Conservation (phyloP, 257 asterid genomes). For the Coffea eugenioides region DNA sequence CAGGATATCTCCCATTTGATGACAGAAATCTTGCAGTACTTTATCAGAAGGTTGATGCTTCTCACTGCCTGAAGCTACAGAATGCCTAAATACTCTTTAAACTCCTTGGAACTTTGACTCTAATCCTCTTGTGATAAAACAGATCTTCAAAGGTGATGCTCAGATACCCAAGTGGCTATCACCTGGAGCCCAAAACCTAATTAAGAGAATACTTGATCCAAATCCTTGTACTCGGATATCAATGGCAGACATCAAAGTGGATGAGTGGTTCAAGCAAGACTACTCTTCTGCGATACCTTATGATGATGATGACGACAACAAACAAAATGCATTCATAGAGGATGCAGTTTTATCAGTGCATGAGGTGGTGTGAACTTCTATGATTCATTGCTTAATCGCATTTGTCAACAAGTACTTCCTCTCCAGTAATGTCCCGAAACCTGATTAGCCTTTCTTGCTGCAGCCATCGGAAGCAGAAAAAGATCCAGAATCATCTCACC, state of each 20-base stretch:
- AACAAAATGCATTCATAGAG: slow-evolving; percentile 40
- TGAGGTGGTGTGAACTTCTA: slow-evolving; percentile 36
- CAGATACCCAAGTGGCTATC: slow-evolving; percentile 96
- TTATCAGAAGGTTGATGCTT: slow-evolving; percentile 77
- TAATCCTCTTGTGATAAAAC: slow-evolving; percentile 17
- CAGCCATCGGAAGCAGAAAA: slow-evolving; percentile 50
- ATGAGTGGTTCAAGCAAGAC: slow-evolving; percentile 80
- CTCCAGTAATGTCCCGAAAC: background rate
- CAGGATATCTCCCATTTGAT: slow-evolving; percentile 95
- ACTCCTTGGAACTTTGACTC: background rate
- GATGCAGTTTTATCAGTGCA: slow-evolving; percentile 50
- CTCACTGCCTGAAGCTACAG: background rate
- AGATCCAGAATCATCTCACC: slow-evolving; percentile 49
- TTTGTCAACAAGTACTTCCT: background rate
- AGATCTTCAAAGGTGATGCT: slow-evolving; percentile 87
- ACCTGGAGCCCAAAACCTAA: slow-evolving; percentile 68
- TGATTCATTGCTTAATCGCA: background rate
- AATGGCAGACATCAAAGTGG: slow-evolving; percentile 59
- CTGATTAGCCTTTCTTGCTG: slow-evolving; percentile 7
- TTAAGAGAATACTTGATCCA: slow-evolving; percentile 90
- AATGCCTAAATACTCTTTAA: background rate
- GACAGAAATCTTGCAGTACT: slow-evolving; percentile 93
- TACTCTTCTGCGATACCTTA: slow-evolving; percentile 56
- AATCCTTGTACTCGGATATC: slow-evolving; percentile 76
- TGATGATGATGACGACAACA: slow-evolving; percentile 57